Conservation (phyloP, 2,329 filamentous ascomycete genomes). For the Fusarium chlamydosporum region DNA sequence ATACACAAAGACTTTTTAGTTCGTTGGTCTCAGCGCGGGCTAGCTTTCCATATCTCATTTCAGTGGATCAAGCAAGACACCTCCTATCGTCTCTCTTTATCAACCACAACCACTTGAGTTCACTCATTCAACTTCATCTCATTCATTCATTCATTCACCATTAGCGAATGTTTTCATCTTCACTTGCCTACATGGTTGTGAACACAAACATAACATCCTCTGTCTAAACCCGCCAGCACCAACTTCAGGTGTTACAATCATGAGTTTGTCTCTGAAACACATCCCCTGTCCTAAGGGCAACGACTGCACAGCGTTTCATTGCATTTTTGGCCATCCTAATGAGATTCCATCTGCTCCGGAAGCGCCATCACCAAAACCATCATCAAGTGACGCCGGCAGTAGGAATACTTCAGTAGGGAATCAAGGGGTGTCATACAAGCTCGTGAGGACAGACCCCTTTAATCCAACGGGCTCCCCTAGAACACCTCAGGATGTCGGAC, state of each 20-base stretch:
- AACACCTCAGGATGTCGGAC: constrained; percentile 19
- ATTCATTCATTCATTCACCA: background rate
- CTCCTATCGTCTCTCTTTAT: constrained; percentile 17
- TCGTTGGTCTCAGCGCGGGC: constrained; percentile 16
- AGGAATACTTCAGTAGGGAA: constrained; percentile 30
- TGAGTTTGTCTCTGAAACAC: constrained; percentile 62
- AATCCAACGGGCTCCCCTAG: constrained; percentile 20
- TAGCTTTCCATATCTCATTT: constrained; percentile 6
- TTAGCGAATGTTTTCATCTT: background rate
- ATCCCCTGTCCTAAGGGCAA: constrained; percentile 66
- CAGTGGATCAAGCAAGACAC: constrained; percentile 24
- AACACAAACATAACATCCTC: background rate
- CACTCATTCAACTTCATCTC: constrained; percentile 16
- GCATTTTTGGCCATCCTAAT: constrained; percentile 63
- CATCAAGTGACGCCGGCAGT: constrained; percentile 10
- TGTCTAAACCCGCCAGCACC: background rate
- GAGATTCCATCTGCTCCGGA: constrained; percentile 50
- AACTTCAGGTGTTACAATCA: constrained; percentile 33
- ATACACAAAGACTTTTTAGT: background rate
- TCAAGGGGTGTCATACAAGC: constrained; percentile 53
- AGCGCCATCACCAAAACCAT: constrained; percentile 10
- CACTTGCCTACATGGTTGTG: background rate
- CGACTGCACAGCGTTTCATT: constrained; percentile 64
- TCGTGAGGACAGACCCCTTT: constrained; percentile 48
- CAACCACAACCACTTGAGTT: constrained; percentile 19